Percentiles rank a stretch among this genome's conserved stretches.
phyloP scores from a whole-genome alignment of 169 alveolate genomes.

The Eimeria brunetti region DNA sequence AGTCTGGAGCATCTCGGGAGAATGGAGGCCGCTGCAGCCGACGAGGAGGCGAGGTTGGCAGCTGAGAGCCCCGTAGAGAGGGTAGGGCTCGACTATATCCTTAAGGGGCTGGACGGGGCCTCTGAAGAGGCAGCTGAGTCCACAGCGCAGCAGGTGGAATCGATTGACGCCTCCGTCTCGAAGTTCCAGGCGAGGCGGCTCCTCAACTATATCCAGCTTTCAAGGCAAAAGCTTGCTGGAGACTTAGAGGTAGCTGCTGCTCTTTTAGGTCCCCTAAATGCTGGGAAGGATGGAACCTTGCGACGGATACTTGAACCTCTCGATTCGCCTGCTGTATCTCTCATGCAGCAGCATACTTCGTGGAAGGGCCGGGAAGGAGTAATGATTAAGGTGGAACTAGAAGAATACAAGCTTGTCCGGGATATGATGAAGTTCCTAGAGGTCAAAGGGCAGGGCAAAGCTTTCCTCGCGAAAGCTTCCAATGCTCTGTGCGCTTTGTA shows the following conservation, averaged over 20 bases:
- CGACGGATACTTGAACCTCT: not conserved
- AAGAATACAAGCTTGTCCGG: not conserved
- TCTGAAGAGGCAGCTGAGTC: not conserved
- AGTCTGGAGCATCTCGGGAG: not conserved
- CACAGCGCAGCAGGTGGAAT: not conserved
- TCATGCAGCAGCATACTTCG: not conserved
- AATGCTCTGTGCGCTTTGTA: not conserved
- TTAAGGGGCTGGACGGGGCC: not conserved
- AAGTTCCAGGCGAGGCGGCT: not conserved
- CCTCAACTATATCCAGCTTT: not conserved
- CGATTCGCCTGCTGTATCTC: not conserved
- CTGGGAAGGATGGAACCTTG: not conserved
- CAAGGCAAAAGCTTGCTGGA: not conserved
- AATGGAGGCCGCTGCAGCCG: not conserved
- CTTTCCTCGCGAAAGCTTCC: not conserved
- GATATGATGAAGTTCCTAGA: not conserved
- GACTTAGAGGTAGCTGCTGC: conserved; percentile 5
- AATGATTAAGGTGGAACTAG: not conserved
- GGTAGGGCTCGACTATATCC: not conserved
- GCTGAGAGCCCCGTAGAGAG: not conserved
- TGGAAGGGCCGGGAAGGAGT: not conserved
- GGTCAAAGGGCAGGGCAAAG: not conserved
- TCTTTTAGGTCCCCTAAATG: not conserved
- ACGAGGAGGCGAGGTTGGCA: not conserved
- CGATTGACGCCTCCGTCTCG: not conserved